Evolutionary conservation across 2,329 filamentous ascomycete genomes (phyloP).

Genomic region (Sclerotinia nivalis): DNA sequence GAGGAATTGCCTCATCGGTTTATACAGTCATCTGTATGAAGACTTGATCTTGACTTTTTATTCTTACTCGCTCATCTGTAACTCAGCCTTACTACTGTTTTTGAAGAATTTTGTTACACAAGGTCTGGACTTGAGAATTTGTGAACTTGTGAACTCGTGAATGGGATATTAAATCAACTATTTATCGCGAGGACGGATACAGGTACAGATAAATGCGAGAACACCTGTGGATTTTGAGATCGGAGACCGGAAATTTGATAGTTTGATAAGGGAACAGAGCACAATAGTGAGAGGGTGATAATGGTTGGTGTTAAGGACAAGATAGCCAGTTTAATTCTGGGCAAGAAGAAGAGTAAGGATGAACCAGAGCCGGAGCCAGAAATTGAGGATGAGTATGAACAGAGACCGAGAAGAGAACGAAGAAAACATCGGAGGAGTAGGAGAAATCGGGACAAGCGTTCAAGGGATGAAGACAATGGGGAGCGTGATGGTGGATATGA

Average conservation of each 20-base stretch:
- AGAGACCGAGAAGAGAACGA: slow-evolving; percentile 16
- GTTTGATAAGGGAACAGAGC: background rate
- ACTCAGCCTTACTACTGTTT: slow-evolving; percentile 7
- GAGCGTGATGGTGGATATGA: background rate
- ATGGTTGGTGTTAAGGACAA: slow-evolving; percentile 18
- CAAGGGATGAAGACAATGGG: background rate
- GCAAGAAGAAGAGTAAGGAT: slow-evolving; percentile 15
- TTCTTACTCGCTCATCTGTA: slow-evolving; percentile 9
- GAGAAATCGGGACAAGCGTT: slow-evolving; percentile 8
- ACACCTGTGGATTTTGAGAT: background rate
- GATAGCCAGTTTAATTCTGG: slow-evolving; percentile 4
- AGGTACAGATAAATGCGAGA: background rate
- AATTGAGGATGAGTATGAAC: slow-evolving; percentile 1
- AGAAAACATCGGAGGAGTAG: slow-evolving; percentile 18
- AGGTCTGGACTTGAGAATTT: background rate
- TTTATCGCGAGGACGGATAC: background rate
- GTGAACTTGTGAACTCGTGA: background rate
- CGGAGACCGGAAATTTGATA: background rate
- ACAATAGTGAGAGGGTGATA: background rate
- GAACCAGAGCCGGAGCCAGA: background rate
- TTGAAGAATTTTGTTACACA: background rate
- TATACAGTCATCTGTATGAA: slow-evolving; percentile 6
- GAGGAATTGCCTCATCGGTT: slow-evolving; percentile 5
- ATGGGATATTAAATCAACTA: background rate
- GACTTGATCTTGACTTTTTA: background rate